Evolutionary conservation across 2,329 filamentous ascomycete genomes (phyloP).

Genomic region (Ascochyta viciae-villosae): DNA sequence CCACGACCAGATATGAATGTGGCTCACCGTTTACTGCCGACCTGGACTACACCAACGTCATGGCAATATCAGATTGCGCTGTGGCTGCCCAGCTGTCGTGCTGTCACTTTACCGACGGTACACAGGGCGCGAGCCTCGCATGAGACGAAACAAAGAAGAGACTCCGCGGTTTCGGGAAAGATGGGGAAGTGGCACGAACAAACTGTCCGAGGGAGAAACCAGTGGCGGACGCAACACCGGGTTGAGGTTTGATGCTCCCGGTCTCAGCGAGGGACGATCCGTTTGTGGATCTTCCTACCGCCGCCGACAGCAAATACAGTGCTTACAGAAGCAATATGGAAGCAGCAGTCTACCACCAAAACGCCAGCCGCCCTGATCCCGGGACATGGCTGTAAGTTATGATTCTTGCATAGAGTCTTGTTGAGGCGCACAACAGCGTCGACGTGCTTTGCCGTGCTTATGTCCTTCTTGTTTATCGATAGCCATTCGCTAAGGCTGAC

Average conservation of each 20-base stretch:
- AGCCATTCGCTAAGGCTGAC: conserved; percentile 13
- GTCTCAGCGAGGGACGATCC: conserved; percentile 11
- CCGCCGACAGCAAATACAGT: not conserved
- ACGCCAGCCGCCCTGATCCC: not conserved
- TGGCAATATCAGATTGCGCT: conserved; percentile 1
- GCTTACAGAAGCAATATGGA: not conserved
- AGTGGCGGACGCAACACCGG: conserved; percentile 3
- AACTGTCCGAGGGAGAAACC: conserved; percentile 5
- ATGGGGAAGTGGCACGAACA: conserved; percentile 10
- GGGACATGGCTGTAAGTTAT: conserved; percentile 6
- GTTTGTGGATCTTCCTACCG: conserved; percentile 6
- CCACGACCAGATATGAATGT: not conserved
- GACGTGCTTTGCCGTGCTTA: conserved; percentile 14
- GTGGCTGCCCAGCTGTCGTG: conserved; percentile 6
- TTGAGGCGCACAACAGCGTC: conserved; percentile 16
- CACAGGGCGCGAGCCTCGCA: conserved; percentile 14
- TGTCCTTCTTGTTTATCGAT: conserved; percentile 17
- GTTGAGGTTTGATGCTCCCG: conserved; percentile 14
- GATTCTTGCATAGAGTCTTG: conserved; percentile 6
- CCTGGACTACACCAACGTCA: conserved; percentile 3
- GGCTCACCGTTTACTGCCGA: not conserved
- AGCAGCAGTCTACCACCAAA: not conserved
- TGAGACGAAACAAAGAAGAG: conserved; percentile 15
- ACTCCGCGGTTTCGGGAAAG: conserved; percentile 10
- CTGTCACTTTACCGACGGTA: conserved; percentile 1